phyloP scores from a whole-genome alignment of 2,329 filamentous ascomycete species.

The Verticillium nubilum region DNA sequence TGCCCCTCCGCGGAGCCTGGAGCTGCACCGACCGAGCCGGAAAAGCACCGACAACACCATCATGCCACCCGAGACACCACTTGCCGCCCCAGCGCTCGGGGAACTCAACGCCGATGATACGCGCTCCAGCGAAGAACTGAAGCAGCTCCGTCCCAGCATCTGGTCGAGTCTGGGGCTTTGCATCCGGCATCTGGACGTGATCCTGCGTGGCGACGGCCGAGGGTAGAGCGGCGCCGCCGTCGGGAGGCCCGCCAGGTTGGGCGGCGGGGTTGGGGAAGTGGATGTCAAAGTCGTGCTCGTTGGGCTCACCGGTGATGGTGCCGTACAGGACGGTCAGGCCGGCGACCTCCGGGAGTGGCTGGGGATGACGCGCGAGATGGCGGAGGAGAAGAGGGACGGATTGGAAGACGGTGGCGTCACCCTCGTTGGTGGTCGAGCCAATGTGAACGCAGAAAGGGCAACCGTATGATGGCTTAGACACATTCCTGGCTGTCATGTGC shows the following conservation, averaged over 20 bases:
- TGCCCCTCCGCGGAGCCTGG: slow-evolving; percentile 15
- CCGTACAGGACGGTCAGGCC: slow-evolving; percentile 30
- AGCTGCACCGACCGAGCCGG: slow-evolving; percentile 20
- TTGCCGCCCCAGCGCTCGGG: slow-evolving; percentile 28
- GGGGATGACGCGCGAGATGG: slow-evolving; percentile 33
- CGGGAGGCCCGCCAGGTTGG: slow-evolving; percentile 12
- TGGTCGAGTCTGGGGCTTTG: slow-evolving; percentile 24
- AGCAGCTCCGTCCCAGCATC: slow-evolving; percentile 26
- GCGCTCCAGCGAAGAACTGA: slow-evolving; percentile 27
- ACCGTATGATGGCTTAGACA: slow-evolving; percentile 29
- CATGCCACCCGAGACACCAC: slow-evolving; percentile 28
- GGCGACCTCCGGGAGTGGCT: slow-evolving; percentile 29
- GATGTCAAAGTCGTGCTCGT: slow-evolving; percentile 27
- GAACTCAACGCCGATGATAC: slow-evolving; percentile 24
- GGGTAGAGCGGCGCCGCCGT: slow-evolving; percentile 14
- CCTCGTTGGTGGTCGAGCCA: slow-evolving; percentile 25
- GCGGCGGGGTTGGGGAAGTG: slow-evolving; percentile 26
- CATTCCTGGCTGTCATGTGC: slow-evolving; percentile 25
- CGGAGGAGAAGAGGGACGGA: slow-evolving; percentile 28
- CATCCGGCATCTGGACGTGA: slow-evolving; percentile 28
- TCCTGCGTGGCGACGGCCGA: slow-evolving; percentile 25
- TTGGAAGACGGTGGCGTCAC: slow-evolving; percentile 35
- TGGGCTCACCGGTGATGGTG: slow-evolving; percentile 17
- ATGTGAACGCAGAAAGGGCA: slow-evolving; percentile 33
- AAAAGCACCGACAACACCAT: slow-evolving; percentile 20